Evolutionary conservation across 2,329 filamentous ascomycete genomes (phyloP).

Genomic region (Alternaria tenuissima): DNA sequence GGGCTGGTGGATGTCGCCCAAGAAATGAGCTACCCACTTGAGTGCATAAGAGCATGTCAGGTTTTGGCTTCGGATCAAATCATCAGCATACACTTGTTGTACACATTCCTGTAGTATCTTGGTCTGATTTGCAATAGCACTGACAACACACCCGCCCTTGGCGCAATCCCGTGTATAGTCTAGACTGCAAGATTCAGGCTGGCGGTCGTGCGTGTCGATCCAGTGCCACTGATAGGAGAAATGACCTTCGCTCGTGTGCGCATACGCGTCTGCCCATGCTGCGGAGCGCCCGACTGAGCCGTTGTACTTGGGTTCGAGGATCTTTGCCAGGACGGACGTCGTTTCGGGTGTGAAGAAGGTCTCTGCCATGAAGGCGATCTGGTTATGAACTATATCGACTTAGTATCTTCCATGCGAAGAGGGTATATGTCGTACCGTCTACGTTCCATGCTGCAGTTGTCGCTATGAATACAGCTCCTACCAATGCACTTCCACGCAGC

Average conservation of each 20-base stretch:
- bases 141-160: slow-evolving; percentile 52
- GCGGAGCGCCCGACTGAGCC: slow-evolving; percentile 51
- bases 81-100: slow-evolving; percentile 35
- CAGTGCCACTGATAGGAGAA: slow-evolving; percentile 55
- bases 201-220: slow-evolving; percentile 50
- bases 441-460: slow-evolving; percentile 41
- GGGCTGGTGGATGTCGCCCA: slow-evolving; percentile 54
- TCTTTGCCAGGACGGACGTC: slow-evolving; percentile 39
- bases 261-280: slow-evolving; percentile 53
- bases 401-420: background rate
- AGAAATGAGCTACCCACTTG: slow-evolving; percentile 54
- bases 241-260: slow-evolving; percentile 50
- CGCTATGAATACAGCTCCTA: slow-evolving; percentile 23
- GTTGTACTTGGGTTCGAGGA: slow-evolving; percentile 53
- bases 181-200: slow-evolving; percentile 45
- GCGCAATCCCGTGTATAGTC: slow-evolving; percentile 51
- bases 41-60: slow-evolving; percentile 52
- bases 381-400: slow-evolving; percentile 48
- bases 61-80: slow-evolving; percentile 38
- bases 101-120: slow-evolving; percentile 50
- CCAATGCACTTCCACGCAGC: background rate
- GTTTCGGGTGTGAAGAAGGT: slow-evolving; percentile 47
- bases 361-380: slow-evolving; percentile 53
- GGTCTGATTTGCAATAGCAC: slow-evolving; percentile 54
- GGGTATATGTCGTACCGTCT: slow-evolving; percentile 29